Evolutionary conservation across 2,329 filamentous ascomycete species (phyloP), one percentile per base, ranked within the genome.

Genomic region (Thielaviopsis ethacetica): DNA sequence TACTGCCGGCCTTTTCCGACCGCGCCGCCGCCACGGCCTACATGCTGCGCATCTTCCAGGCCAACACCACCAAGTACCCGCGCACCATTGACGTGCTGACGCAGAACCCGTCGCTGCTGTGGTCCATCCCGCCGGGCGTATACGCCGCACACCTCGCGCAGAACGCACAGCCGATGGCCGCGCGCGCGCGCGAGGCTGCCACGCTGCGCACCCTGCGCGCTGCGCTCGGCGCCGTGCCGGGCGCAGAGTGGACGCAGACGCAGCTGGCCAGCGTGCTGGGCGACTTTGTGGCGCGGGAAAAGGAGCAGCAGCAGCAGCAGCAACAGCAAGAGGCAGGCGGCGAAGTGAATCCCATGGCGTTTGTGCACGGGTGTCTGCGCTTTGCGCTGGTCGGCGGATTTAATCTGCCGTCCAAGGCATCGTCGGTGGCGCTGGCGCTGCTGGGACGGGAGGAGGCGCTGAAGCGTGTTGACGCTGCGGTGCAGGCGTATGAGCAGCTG

Each of bases 21-120:
- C 41, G 30, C 15, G 26, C 55, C 27, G 55, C 59, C 13, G 59
- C 57, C 5, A 26, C 47, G 7, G 55, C 53, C 12, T 62, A 63
- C 30, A 51, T 62, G 6, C 44, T 62, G 19, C 50, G 30, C 15
- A 26, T 62, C 13, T 59, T 61, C 50, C 57, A 58, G 21, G 38
- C 41, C 13, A 62, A 60, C 56, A 61, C 44, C 2, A 60, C 59
- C 26, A 57, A 57, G 26, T 62, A 62, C 24, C 41, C 59, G 51
- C 63, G 64, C 13, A 58, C 57, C 34, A 58, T 63, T 0, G 59
- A 59, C 7, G 54, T 61, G 10, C 61, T 71, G 4, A 54, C 69
- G 38, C 63, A 66, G 9, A 67, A 71, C 30, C 70, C 71, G 1
- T 71, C 71, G 59, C 67, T 73, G 51, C 67, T 73, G 62, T 73